Evolutionary conservation across 176 grass and related monocot species (phyloP), one percentile per base, ranked within the genome.

Genomic region (Poa pratensis): DNA sequence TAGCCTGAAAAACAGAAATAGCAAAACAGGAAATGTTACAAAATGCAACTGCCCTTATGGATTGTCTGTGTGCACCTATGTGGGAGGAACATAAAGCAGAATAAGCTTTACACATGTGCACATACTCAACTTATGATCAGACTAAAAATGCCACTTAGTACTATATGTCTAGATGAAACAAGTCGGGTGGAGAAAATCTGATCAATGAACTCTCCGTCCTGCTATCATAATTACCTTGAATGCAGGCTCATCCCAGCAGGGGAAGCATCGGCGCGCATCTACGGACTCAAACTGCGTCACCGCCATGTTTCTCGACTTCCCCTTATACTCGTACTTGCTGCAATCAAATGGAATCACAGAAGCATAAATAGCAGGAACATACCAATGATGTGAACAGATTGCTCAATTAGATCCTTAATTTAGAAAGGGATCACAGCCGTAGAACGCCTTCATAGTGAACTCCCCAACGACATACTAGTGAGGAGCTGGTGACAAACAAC

Each of bases 211-310:
- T 83, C 40, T 76, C 52, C 24, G 18, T 75, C 28, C 6, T n/a
- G 61, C 14, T 32, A 61, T 20, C 23, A 62, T 35, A 89, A 78
- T 58, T 40, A 91, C 92, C 95, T 97, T 97, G 73, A 88, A 95
- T n/a, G 92, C 49, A 71, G 90, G 95, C 63, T 97, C 95, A 60
- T 95, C 95, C 95, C 92, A 97, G 77, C 92, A 91, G 45, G 95
- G 95, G 82, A 97, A 97, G 83, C 90, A 93, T 2, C 91, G 89
- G 5, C 95, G 83, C 11, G 92, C 92, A 93, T 97, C 92, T 5
- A 89, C 95, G 15, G 95, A 13, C 73, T 97, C 86, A 72, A 95
- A 97, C 66, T 97, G 95, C 10, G 95, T 97, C 8, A 95, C 92
- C 0, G 90, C 92, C 95, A 97, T 93, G n/a, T 97, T 90, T 50